Evolutionary conservation across 768 basidiomycete genomes (phyloP), one percentile per base, ranked within the genome.

Genomic region (Boletus subcaerulescens): DNA sequence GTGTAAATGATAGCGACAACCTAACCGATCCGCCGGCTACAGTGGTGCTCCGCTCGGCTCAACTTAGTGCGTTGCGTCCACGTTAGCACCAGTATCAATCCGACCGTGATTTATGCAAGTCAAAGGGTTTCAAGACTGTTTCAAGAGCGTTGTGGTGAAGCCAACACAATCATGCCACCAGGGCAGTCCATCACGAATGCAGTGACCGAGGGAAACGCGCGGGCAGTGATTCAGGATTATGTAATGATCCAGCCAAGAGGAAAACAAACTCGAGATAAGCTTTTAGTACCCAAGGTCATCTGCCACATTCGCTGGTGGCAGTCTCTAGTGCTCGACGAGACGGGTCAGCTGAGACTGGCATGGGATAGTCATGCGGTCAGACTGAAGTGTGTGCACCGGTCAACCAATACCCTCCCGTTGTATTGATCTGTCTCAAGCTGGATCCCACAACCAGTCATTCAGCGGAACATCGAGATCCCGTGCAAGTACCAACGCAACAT

Each of bases 371-470:
- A 26, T 26, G 26, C 26, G 8, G 29, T 29, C 29, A 29, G 26
- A 29, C 9, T 9, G 26, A 9, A 9, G 26, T 29, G 26, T 26
- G 26, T 29, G 8, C 29, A 8, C 29, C 29, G 29, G 29, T 29
- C 29, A 29, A 29, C 29, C 29, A 29, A 29, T 29, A 29, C 29
- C 9, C 35, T 15, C 35, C 35, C 13, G 35, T 14, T 8, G 35
- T 15, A 29, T 29, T 29, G 26, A 18, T 47, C 10, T 5, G 13
- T 17, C 20, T 52, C 50, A 52, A 2, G 44, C 36, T 3, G 51
- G 44, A 39, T 52, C 87, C 84, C 87, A 91, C 60, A 91, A 68
- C 35, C 89, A 60, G 58, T 91, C 87, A 54, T 81, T 76, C 43
- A 91, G 54, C 8, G 60, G 71, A 13, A 92, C 75, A 2, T 79